Percentiles rank a stretch among this genome's conserved stretches.
phyloP scores from a whole-genome alignment of 1,139 yeast genomes.

The Wickerhamomyces sp. region DNA sequence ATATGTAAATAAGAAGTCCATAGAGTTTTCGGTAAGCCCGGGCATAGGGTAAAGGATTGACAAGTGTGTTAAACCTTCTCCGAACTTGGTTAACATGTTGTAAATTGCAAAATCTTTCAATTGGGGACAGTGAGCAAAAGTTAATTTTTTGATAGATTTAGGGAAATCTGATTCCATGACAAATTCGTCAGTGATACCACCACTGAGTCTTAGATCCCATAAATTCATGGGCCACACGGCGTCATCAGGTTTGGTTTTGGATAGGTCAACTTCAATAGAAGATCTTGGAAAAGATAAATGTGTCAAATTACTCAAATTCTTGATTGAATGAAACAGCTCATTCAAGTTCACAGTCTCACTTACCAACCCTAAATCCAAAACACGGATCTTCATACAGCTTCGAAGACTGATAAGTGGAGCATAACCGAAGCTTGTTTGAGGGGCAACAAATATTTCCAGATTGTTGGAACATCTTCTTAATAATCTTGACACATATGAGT shows the following conservation, averaged over 20 bases:
- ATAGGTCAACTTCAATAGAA: constrained; percentile 41
- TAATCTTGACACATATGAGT: constrained; percentile 80
- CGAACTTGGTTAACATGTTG: constrained; percentile 56
- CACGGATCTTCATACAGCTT: constrained; percentile 57
- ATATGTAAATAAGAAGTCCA: constrained; percentile 66
- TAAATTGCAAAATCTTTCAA: constrained; percentile 60
- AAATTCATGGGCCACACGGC: constrained; percentile 73
- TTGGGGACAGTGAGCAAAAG: constrained; percentile 85
- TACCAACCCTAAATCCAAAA: constrained; percentile 79
- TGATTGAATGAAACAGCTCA: constrained; percentile 73
- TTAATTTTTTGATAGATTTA: constrained; percentile 59
- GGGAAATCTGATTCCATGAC: constrained; percentile 68
- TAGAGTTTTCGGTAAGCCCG: constrained; percentile 58
- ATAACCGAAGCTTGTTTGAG: constrained; percentile 91
- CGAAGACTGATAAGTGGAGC: constrained; percentile 80
- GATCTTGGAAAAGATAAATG: constrained; percentile 86
- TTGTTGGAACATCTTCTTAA: constrained; percentile 67
- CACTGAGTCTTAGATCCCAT: constrained; percentile 71
- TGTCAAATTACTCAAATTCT: constrained; percentile 55
- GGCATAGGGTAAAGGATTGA: constrained; percentile 89
- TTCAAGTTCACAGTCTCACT: constrained; percentile 85
- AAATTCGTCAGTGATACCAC: constrained; percentile 85
- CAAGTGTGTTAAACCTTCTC: constrained; percentile 56
- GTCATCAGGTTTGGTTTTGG: constrained; percentile 24
- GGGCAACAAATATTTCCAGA: constrained; percentile 73